These are phyloP conservation scores for Citrus unshiu DNA, from an alignment of 345 rosid genomes.

Conservation along the genomic window DNA sequence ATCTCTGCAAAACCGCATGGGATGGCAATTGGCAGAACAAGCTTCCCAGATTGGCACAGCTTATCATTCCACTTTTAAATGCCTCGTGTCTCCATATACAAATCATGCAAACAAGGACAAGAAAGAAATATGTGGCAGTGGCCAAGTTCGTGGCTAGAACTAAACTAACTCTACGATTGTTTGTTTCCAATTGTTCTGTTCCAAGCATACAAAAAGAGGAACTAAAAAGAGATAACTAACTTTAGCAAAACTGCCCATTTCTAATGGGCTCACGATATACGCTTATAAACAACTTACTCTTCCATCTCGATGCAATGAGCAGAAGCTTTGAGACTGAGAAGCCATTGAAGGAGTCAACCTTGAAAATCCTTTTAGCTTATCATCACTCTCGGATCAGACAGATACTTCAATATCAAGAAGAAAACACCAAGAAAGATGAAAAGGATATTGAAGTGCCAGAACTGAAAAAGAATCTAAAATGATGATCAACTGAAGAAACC, in stretches of 20 bases:
- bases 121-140: neutral
- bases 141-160: neutral
- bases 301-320: constrained; percentile 52
- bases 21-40: neutral
- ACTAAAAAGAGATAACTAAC: constrained; percentile 9
- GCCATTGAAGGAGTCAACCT: constrained; percentile 48
- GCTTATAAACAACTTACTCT: constrained; percentile 30
- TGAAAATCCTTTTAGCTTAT: constrained; percentile 63
- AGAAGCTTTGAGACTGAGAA: constrained; percentile 47
- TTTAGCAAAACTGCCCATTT: constrained; percentile 40
- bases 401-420: constrained; percentile 39
- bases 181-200: constrained; percentile 15
- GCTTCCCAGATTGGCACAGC: constrained; percentile 14
- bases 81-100: neutral
- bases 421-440: constrained; percentile 4
- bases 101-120: neutral
- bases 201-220: constrained; percentile 10
- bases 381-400: constrained; percentile 49
- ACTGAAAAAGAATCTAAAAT: neutral
- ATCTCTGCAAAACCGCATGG: constrained; percentile 5
- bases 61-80: constrained; percentile 6
- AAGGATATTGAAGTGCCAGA: neutral
- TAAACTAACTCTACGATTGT: constrained; percentile 2
- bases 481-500: neutral
- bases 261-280: constrained; percentile 21